Evolutionary conservation across 805 yeast genomes (phyloP).

Genomic region (Lachancea dasiensis): DNA sequence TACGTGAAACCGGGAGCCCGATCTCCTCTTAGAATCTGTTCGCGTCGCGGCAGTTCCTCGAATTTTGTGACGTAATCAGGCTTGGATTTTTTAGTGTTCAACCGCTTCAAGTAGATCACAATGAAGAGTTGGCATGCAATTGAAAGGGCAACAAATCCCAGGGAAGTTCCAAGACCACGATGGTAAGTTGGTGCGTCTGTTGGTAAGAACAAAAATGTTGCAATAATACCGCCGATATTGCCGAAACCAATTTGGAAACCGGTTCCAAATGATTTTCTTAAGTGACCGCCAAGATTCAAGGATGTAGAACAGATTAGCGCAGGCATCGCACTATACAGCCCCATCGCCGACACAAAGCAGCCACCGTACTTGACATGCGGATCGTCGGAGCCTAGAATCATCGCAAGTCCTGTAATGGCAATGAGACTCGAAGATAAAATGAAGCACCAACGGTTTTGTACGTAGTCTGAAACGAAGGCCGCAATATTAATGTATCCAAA

Average conservation of each 20-base stretch:
- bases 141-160: constrained; percentile 5
- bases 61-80: not conserved
- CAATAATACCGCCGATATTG: constrained; percentile 8
- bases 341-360: constrained; percentile 4
- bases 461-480: constrained; percentile 7
- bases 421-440: constrained; percentile 3
- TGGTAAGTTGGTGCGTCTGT: constrained; percentile 4
- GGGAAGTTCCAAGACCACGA: constrained; percentile 4
- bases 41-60: not conserved
- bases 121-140: constrained; percentile 5
- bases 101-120: not conserved
- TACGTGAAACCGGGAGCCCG: constrained; percentile 5
- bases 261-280: constrained; percentile 5
- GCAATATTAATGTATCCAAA: constrained; percentile 4
- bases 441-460: constrained; percentile 6
- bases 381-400: constrained; percentile 3
- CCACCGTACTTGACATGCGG: constrained; percentile 7
- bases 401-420: constrained; percentile 6
- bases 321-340: constrained; percentile 8
- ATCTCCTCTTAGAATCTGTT: constrained; percentile 5
- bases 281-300: constrained; percentile 6
- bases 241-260: constrained; percentile 8
- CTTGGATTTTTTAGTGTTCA: constrained; percentile 2
- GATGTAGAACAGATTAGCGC: constrained; percentile 5
- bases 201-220: constrained; percentile 3